Evolutionary conservation across 768 basidiomycete species (phyloP), one percentile per base, ranked within the genome.

Genomic region (Mycena indigotica): DNA sequence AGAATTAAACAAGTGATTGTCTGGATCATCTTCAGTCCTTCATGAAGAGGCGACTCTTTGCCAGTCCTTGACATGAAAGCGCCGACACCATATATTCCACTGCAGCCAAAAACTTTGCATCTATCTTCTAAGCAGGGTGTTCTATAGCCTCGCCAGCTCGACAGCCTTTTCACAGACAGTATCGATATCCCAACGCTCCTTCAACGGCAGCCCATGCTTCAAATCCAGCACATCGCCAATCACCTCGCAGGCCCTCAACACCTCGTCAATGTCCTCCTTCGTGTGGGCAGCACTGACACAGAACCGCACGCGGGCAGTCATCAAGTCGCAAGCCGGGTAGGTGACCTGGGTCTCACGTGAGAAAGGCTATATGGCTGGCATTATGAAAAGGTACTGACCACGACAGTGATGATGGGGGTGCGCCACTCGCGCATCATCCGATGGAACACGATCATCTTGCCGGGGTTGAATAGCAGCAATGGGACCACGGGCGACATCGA

Each of bases 221-320:
- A 98, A 75, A 73, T 96, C 95, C 62, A 99, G 75, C 25, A 91
- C 69, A 66, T 91, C 89, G 25, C 97, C 97, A 59, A 98, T 78
- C 73, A 97, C 95, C 71, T 97, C 93, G 66, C 89, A 93, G 6
- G 96, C 95, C 40, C 81, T 75, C 48, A 99, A 78, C 26, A 98
- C 75, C 13, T 77, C 75, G 75, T 99, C 97, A 56, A 98, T 85
- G 67, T 99, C 97, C 65, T 94, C 90, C 77, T 99, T 99, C 55
- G 95, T 98, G 79, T 99, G 97, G 48, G 94, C 79, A 12, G 96
- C 91, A 56, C 91, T 93, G 16, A 98, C 81, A 69, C 97, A 98
- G 80, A 98, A 97, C 66, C 97, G 81, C 52, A 95, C 93, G 26
- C 97, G 84, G 41, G 86, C 83, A 10, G 92, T 93, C 60, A 94